Evolutionary conservation across 2,329 filamentous ascomycete genomes (phyloP).

Genomic region (Aspergillus hortae): DNA sequence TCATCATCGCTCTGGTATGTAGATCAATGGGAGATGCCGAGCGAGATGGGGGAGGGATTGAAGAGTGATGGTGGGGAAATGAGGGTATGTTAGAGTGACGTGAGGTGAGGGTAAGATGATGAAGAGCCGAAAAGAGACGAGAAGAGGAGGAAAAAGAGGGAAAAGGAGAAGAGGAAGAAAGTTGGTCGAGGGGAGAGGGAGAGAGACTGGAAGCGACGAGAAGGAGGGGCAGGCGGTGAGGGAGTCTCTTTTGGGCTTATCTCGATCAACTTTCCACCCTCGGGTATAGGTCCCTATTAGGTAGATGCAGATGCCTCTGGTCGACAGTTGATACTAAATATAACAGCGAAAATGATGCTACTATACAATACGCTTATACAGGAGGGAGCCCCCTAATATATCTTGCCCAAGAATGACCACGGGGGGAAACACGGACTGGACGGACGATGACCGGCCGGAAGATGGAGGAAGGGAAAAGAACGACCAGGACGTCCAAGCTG

Average conservation of each 20-base stretch:
- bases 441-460: too few species aligned
- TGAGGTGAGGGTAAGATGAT: neutral
- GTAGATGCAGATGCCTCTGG: too few species aligned
- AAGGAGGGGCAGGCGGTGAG: conserved; percentile 8
- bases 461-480: too few species aligned
- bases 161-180: conserved; percentile 7
- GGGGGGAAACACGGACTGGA: too few species aligned
- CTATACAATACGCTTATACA: too few species aligned
- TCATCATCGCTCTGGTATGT: neutral
- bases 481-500: too few species aligned
- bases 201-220: neutral
- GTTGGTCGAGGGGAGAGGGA: conserved; percentile 11
- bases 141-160: neutral
- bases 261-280: too few species aligned
- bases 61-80: neutral
- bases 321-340: too few species aligned
- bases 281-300: too few species aligned
- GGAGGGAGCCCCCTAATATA: too few species aligned
- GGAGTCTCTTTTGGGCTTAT: neutral
- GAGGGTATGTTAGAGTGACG: neutral
- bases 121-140: neutral
- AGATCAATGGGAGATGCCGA: neutral
- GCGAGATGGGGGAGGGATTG: neutral
- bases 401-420: too few species aligned
- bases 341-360: too few species aligned